These are phyloP conservation scores for Anthracocystis panici-leucophaei DNA, from an alignment of 1,284 basidiomycete species.

Conservation along the genomic window DNA sequence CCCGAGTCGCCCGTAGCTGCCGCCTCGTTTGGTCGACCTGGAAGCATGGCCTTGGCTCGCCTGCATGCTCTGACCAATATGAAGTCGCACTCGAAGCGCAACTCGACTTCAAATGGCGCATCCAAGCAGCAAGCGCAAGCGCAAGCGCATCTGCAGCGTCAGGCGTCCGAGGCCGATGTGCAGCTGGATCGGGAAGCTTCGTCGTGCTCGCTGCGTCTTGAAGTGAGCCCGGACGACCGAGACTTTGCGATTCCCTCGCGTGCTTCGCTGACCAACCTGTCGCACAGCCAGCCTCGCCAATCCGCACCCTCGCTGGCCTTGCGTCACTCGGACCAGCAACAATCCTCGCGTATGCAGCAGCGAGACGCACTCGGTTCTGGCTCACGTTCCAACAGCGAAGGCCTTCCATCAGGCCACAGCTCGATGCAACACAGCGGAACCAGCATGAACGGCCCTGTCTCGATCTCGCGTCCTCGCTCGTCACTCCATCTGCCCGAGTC, in stretches of 20 bases:
- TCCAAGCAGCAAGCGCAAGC: conserved; percentile 7
- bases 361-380: conserved; percentile 36
- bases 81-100: conserved; percentile 45
- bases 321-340: conserved; percentile 45
- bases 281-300: conserved; percentile 28
- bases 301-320: conserved; percentile 42
- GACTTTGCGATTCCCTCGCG: conserved; percentile 52
- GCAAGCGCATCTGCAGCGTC: conserved; percentile 13
- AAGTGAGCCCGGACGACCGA: conserved; percentile 49
- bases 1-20: conserved; percentile 33
- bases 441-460: conserved; percentile 33
- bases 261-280: conserved; percentile 29
- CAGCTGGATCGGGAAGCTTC: conserved; percentile 34
- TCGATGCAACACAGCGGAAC: conserved; percentile 15
- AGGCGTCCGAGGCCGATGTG: conserved; percentile 26
- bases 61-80: conserved; percentile 47
- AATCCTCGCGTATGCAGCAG: conserved; percentile 14
- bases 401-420: conserved; percentile 25
- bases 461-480: conserved; percentile 44
- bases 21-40: conserved; percentile 34
- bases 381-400: conserved; percentile 54
- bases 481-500: conserved; percentile 48
- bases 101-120: conserved; percentile 18
- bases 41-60: conserved; percentile 48
- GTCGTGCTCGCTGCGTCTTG: conserved; percentile 49